Evolutionary conservation across 202 grass and related monocot genomes (phyloP).

Genomic region (Setaria viridis): DNA sequence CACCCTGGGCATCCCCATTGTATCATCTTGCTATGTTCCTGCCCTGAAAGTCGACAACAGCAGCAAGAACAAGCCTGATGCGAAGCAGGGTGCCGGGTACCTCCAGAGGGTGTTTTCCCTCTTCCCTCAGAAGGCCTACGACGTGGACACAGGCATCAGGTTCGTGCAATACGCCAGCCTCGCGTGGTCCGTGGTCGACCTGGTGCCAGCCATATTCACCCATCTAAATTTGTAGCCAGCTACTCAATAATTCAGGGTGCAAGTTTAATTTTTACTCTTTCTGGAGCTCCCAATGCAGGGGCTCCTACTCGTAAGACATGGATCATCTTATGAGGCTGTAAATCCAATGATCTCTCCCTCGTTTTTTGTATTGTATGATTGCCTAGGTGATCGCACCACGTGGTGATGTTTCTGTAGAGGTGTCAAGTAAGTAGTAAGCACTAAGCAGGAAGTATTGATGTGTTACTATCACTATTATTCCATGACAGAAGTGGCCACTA

Average conservation of each 20-base stretch:
- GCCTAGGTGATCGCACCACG: conserved; percentile 16
- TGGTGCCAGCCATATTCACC: conserved; percentile 80
- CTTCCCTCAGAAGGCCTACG: conserved; percentile 75
- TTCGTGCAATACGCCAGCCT: conserved; percentile 92
- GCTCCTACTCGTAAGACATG: conserved; percentile 18
- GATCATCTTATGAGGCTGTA: conserved; percentile 49
- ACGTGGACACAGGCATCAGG: conserved; percentile 92
- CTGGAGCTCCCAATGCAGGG: neutral
- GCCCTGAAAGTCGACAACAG: conserved; percentile 54
- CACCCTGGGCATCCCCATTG: conserved; percentile 82
- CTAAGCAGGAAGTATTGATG: neutral
- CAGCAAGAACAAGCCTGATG: conserved; percentile 48
- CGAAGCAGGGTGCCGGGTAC: conserved; percentile 61
- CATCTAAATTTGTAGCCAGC: conserved; percentile 66
- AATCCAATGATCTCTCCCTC: conserved; percentile 21
- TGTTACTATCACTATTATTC: neutral
- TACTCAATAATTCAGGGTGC: neutral
- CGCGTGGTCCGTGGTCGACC: conserved; percentile 90
- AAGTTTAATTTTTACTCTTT: neutral
- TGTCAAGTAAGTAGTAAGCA: neutral
- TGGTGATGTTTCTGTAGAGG: conserved; percentile 35
- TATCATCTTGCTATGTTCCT: conserved; percentile 87
- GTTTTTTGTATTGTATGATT: conserved; percentile 23
- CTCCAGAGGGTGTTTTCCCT: conserved; percentile 67
- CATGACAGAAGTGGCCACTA: neutral